Base-by-base conservation (phyloP, 768 basidiomycete genomes). In the Phlegmacium glaucopus region DNA sequence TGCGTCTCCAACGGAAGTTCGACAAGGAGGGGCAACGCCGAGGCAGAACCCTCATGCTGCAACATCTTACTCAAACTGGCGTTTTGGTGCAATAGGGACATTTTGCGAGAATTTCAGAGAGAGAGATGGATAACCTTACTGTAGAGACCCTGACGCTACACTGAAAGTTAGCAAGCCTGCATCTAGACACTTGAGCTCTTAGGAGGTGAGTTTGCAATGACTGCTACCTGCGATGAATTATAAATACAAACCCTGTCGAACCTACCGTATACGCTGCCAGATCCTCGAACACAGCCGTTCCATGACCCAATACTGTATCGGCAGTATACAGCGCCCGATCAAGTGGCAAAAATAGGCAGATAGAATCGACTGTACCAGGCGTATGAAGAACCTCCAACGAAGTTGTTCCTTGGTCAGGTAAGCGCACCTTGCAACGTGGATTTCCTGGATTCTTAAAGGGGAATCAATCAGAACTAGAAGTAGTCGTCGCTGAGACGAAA, bases 221-320 rank as follows among this genome's bases (percentile, higher is more conserved):
- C n/a, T n/a, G n/a, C n/a, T n/a, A n/a, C n/a, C n/a, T n/a, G n/a
- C n/a, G n/a, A n/a, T n/a, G n/a, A n/a, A n/a, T n/a, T n/a, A n/a
- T n/a, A n/a, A n/a, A n/a, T n/a, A n/a, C n/a, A n/a, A n/a, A n/a
- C n/a, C n/a, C n/a, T n/a, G n/a, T n/a, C n/a, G n/a, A n/a, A n/a
- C n/a, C n/a, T n/a, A n/a, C 50, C 16, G 94, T 64, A 58, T 94
- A 96, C 4, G 76, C 57, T 0, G 74, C 69, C 11, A 97, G 80
- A 57, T 95, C 87, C 54, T 89, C 87, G 61, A 97, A 96, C 4
- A 94, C 82, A 3, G 94, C 77, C 0, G 92, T 91, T 7, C 94
- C 93, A 52, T 93, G 83, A 0, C 95, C 95, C 26, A 98, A 78
- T 6, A 97, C 80, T 4, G 85, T 90, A 67, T 98, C 95, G 0